Conservation (phyloP, 176 grass and related monocot genomes). For the Oryza punctata region DNA sequence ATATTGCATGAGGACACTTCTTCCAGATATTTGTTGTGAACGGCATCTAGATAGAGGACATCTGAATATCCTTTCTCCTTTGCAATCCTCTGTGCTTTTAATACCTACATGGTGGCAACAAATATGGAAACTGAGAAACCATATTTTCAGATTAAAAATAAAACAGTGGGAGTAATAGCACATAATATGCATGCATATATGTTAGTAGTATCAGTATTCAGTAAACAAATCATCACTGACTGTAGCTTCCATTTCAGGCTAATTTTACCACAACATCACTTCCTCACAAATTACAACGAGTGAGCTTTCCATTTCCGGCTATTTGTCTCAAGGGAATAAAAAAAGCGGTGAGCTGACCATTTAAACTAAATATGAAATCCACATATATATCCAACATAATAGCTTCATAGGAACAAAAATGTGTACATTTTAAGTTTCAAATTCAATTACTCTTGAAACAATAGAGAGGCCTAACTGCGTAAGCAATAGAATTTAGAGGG, state of each 20-base stretch:
- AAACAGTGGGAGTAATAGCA: neutral
- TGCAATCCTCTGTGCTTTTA: conserved; percentile 81
- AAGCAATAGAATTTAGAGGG: neutral
- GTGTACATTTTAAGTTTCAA: neutral
- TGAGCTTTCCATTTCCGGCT: neutral
- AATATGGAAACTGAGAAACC: conserved; percentile 13
- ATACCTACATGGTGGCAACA: conserved; percentile 54
- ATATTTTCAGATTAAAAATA: neutral
- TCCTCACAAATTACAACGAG: neutral
- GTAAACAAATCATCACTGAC: neutral
- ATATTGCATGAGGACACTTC: conserved; percentile 97
- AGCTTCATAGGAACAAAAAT: neutral
- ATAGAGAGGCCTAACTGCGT: neutral
- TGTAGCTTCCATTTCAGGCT: neutral
- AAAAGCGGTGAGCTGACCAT: neutral
- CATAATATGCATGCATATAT: neutral
- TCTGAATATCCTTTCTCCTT: conserved; percentile 92
- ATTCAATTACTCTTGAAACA: neutral
- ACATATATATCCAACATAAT: neutral
- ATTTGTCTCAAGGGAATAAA: neutral
- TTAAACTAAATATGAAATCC: neutral
- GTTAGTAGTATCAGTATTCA: neutral
- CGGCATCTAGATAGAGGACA: conserved; percentile 83
- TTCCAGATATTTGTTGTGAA: conserved; percentile 87
- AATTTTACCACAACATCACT: neutral